Base-by-base conservation (phyloP, 164 flowering plant genomes). In the Tetracentron sinense region DNA sequence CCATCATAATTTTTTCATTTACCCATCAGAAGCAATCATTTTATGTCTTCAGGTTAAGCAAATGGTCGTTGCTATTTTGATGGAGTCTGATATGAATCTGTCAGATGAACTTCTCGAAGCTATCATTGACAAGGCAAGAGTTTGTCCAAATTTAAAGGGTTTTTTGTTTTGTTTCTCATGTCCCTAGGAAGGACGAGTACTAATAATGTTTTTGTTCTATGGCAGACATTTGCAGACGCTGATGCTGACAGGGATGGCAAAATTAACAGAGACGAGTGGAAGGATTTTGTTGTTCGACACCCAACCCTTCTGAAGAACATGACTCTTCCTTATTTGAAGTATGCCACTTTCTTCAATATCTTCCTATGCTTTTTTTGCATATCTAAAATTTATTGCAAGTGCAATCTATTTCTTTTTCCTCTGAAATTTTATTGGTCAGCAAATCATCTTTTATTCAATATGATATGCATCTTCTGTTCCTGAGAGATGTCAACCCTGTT, bases 251-350 rank as follows among this genome's bases (percentile, higher is more conserved):
- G 29, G 71, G 97, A 92, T 74, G 96, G 88, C 7, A 87, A 63
- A 78, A 89, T 92, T 56, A 72, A 56, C 65, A 82, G 72, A 74
- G 85, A 81, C 35, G 94, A 92, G 21, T 92, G 96, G 96, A 86
- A 77, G 63, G 80, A 63, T 47, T 92, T 86, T 75, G 96, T 78
- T 52, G 0, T 69, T 52, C 80, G 74, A 57, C 54, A 88, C 63
- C 98, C 98, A 0, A 56, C 79, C 35, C 81, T 92, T 44, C 60
- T 92, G 79, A 89, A 72, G 78, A 81, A 89, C 79, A 87, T 92
- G 98, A 89, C 96, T 56, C 90, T 92, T 67, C 92, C 92, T 61
- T 81, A 83, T 65, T 68, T 92, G 69, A 89, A 82, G 98, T 92
- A 84, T 25, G 83, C 21, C 48, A 53, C 46, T 35, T 30, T 2